Evolutionary conservation across 805 yeast species (phyloP), one percentile per base, ranked within the genome.

Genomic region (Candida ulmi): DNA sequence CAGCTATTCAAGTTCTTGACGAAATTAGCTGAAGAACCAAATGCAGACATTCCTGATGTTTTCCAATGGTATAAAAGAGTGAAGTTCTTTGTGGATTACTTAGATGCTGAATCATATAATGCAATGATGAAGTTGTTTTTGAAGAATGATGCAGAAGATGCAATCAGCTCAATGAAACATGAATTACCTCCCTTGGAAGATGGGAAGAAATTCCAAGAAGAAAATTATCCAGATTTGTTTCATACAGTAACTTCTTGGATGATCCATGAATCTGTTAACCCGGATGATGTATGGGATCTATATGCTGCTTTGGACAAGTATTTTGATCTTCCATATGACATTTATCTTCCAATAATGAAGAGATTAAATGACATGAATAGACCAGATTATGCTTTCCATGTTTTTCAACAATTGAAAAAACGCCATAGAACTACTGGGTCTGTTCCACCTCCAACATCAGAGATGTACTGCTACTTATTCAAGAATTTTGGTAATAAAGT

Each of bases 401-500:
- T 83, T 12, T 82, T 84, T 60, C 72, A 82, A 40, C 76, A 73
- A 41, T 61, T 83, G 61, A 74, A 80, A 46, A 66, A 66, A 48
- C 57, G 76, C 25, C 73, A 76, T 48, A 78, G 76, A 54, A 64
- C 71, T 16, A 74, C 73, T 31, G 78, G 77, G 5, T 47, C 45
- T 9, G 34, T 72, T 7, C 63, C 68, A 19, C 73, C 80, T 2
- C 80, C 80, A 2, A 60, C 60, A 16, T 65, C 68, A 34, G 80
- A 76, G 17, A 74, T 83, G 57, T 86, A 83, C 50, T 57, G 70
- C 39, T 73, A 73, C 46, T 57, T 84, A 18, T 78, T 85, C 54
- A 65, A 71, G 37, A 72, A 72, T 35, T 83, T 83, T 60, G 84
- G 88, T 2, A 67, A 68, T 36, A 62, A 64, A 38, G 60, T 69